Percentiles rank a stretch among this genome's conserved stretches.
These are phyloP conservation scores for Dactylella cylindrospora DNA, from an alignment of 2,329 filamentous ascomycete genomes.

Conservation along the genomic window DNA sequence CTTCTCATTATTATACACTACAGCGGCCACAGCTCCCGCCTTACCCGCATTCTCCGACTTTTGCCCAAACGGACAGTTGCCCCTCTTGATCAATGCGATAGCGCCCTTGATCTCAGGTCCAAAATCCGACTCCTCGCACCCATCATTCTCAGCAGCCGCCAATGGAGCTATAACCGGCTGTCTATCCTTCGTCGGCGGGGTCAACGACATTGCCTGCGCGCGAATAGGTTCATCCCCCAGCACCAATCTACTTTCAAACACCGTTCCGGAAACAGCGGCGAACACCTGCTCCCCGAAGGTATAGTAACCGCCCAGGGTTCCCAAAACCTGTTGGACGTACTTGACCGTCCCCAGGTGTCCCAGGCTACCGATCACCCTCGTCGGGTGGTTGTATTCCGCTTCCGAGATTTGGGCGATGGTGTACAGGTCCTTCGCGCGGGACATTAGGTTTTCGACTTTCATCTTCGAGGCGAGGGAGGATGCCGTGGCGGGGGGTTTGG, in stretches of 20 bases:
- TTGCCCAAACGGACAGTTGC: constrained; percentile 68
- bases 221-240: constrained; percentile 59
- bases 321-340: constrained; percentile 62
- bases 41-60: constrained; percentile 70
- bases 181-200: constrained; percentile 64
- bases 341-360: constrained; percentile 66
- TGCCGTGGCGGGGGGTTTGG: constrained; percentile 19
- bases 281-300: constrained; percentile 65
- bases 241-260: constrained; percentile 62
- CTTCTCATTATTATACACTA: constrained; percentile 73
- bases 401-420: constrained; percentile 63
- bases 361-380: constrained; percentile 68
- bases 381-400: constrained; percentile 67
- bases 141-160: constrained; percentile 63
- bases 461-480: constrained; percentile 52
- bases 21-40: constrained; percentile 69
- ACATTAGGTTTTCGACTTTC: constrained; percentile 59
- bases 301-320: constrained; percentile 63
- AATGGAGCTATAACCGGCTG: constrained; percentile 63
- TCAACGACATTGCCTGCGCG: constrained; percentile 64
- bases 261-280: constrained; percentile 62
- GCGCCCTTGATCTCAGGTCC: constrained; percentile 61
- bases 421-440: constrained; percentile 64
- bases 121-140: constrained; percentile 67
- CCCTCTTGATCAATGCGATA: constrained; percentile 71